These are phyloP conservation scores for Microthlaspi erraticum DNA, from an alignment of 345 rosid species.

Conservation along the genomic window DNA sequence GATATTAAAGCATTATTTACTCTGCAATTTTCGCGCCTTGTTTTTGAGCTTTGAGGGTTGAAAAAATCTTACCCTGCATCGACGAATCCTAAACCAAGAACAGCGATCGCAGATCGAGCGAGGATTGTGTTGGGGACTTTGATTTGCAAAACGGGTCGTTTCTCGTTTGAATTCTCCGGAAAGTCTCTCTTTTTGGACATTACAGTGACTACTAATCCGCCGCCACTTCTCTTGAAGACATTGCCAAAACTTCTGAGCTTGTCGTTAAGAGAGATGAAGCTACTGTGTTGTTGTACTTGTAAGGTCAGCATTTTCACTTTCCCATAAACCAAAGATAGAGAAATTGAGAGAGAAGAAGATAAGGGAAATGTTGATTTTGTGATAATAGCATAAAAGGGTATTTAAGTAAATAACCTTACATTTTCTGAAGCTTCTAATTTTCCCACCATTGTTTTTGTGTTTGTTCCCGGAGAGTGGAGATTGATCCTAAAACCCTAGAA, in stretches of 20 bases:
- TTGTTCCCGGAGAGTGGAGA: too few relatives aligned
- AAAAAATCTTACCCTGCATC: slow-evolving; percentile 70
- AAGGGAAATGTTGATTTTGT: neutral
- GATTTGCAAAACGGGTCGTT: slow-evolving; percentile 32
- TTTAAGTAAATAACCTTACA: neutral
- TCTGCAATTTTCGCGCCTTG: neutral
- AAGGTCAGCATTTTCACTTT: slow-evolving; percentile 45
- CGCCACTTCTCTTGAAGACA: slow-evolving; percentile 32
- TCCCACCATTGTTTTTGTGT: slow-evolving; percentile 23
- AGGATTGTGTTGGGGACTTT: slow-evolving; percentile 45
- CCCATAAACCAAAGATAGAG: slow-evolving; percentile 10
- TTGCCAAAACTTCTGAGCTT: slow-evolving; percentile 13
- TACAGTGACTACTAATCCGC: slow-evolving; percentile 6
- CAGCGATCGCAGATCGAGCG: slow-evolving; percentile 52
- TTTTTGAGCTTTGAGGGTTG: neutral
- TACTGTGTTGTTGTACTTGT: slow-evolving; percentile 31
- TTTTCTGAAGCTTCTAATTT: slow-evolving; percentile 20
- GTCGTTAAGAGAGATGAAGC: slow-evolving; percentile 34
- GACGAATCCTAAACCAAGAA: slow-evolving; percentile 70
- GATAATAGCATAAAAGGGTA: slow-evolving; percentile 29
- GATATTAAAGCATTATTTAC: neutral
- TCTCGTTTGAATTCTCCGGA: slow-evolving; percentile 36
- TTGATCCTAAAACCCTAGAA: slow-evolving; percentile 34
- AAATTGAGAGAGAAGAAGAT: neutral
- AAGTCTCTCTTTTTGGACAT: slow-evolving; percentile 49